Evolutionary conservation across 441 rosid genomes (phyloP).

Genomic region (Bocquillonia castaneifolia): DNA sequence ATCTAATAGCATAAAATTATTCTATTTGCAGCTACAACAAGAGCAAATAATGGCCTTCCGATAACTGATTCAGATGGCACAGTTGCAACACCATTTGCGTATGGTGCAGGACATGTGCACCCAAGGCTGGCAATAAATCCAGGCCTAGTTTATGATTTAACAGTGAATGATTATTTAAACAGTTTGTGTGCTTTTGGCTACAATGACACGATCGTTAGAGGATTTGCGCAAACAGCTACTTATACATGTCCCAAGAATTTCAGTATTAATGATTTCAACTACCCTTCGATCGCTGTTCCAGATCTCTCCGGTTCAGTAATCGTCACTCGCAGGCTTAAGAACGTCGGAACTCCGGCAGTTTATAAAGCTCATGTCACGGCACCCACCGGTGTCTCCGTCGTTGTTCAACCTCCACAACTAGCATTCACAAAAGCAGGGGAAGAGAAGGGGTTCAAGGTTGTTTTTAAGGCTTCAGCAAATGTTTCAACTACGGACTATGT

Average conservation of each 20-base stretch:
- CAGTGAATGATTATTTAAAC: slow-evolving; percentile 36
- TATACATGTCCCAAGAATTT: slow-evolving; percentile 36
- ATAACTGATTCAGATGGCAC: slow-evolving; percentile 29
- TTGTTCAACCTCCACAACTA: slow-evolving; percentile 35
- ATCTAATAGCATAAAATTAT: background rate
- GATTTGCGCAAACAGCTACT: slow-evolving; percentile 19
- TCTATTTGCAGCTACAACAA: slow-evolving; percentile 32
- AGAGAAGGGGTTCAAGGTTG: slow-evolving; percentile 43
- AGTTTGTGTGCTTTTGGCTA: slow-evolving; percentile 47
- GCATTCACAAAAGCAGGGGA: slow-evolving; percentile 34
- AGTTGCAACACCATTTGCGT: slow-evolving; percentile 48
- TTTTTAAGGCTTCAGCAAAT: slow-evolving; percentile 13
- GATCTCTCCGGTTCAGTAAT: slow-evolving; percentile 14
- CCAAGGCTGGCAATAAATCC: slow-evolving; percentile 55
- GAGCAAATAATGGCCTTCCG: slow-evolving; percentile 21
- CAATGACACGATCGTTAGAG: slow-evolving; percentile 21
- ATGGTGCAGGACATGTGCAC: slow-evolving; percentile 59
- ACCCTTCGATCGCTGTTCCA: slow-evolving; percentile 62
- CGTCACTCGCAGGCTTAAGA: slow-evolving; percentile 41
- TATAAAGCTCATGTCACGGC: slow-evolving; percentile 28
- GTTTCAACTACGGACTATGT: slow-evolving; percentile 18
- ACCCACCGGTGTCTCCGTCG: slow-evolving; percentile 33
- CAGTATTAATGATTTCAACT: slow-evolving; percentile 45
- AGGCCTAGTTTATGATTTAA: slow-evolving; percentile 57
- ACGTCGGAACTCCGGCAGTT: slow-evolving; percentile 48